These are phyloP conservation scores for Colletotrichum tamarilloi DNA, from an alignment of 2,329 filamentous ascomycete genomes.

Conservation along the genomic window DNA sequence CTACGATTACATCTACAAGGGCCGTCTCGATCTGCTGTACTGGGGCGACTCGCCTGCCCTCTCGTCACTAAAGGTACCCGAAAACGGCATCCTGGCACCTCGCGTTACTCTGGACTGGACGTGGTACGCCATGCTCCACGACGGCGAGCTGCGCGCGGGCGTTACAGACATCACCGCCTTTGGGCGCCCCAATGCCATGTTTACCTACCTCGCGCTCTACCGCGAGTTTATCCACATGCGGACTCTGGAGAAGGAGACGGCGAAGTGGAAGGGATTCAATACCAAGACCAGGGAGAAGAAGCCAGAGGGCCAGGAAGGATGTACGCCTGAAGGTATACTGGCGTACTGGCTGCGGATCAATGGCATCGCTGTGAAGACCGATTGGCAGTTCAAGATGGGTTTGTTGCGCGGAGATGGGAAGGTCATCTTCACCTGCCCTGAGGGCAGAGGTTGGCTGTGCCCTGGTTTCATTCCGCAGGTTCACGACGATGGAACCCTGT, in stretches of 20 bases:
- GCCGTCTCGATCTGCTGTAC: slow-evolving; percentile 31
- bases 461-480: slow-evolving; percentile 33
- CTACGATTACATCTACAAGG: slow-evolving; percentile 36
- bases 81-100: slow-evolving; percentile 35
- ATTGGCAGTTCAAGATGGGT: slow-evolving; percentile 38
- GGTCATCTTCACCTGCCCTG: slow-evolving; percentile 36
- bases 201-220: slow-evolving; percentile 36
- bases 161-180: slow-evolving; percentile 39
- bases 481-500: slow-evolving; percentile 32
- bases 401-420: slow-evolving; percentile 32
- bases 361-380: slow-evolving; percentile 37
- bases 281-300: slow-evolving; percentile 33
- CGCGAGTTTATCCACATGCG: slow-evolving; percentile 34
- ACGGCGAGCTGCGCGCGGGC: slow-evolving; percentile 36
- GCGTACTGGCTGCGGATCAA: slow-evolving; percentile 37
- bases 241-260: slow-evolving; percentile 26
- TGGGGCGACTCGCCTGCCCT: slow-evolving; percentile 34
- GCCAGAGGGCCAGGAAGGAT: slow-evolving; percentile 28
- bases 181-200: slow-evolving; percentile 35
- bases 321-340: slow-evolving; percentile 36
- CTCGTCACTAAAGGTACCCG: slow-evolving; percentile 27
- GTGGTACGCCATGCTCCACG: slow-evolving; percentile 38
- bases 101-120: slow-evolving; percentile 39
- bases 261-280: slow-evolving; percentile 36
- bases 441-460: slow-evolving; percentile 32